These are phyloP conservation scores for Ceratobasidium sp. DNA, from an alignment of 1,284 basidiomycete species.

Conservation along the genomic window DNA sequence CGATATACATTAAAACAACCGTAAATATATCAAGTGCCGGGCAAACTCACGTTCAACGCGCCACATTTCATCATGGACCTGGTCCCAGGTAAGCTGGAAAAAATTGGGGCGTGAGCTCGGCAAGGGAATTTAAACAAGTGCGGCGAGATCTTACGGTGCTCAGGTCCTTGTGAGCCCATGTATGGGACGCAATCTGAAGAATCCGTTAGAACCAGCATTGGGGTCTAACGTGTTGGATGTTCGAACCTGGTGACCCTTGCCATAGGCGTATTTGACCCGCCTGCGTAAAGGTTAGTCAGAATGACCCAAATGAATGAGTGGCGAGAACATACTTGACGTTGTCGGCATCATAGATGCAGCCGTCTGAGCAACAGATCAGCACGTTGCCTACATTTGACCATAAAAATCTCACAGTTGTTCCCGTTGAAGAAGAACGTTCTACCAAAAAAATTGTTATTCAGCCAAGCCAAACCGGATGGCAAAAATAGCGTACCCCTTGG, in stretches of 20 bases:
- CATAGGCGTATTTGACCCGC: constrained; percentile 23
- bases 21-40: neutral
- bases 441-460: neutral
- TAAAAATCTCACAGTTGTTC: constrained; percentile 27
- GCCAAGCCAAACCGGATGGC: too few relatives aligned
- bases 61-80: constrained; percentile 45
- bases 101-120: neutral
- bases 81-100: constrained; percentile 42
- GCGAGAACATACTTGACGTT: constrained; percentile 46
- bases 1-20: neutral
- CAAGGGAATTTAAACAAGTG: neutral
- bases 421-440: constrained; percentile 41
- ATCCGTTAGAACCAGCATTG: neutral
- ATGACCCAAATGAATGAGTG: neutral
- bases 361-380: constrained; percentile 3
- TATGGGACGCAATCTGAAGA: constrained; percentile 25
- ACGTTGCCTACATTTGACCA: neutral
- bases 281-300: neutral
- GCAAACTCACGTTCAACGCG: constrained; percentile 22
- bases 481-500: constrained; percentile 40
- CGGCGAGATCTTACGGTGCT: constrained; percentile 5
- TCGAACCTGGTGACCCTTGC: constrained; percentile 42
- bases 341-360: constrained; percentile 46
- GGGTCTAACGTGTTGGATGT: neutral
- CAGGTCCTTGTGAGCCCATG: constrained; percentile 23